Evolutionary conservation across 2,329 filamentous ascomycete genomes (phyloP).

Genomic region (Microsporum ferrugineum): DNA sequence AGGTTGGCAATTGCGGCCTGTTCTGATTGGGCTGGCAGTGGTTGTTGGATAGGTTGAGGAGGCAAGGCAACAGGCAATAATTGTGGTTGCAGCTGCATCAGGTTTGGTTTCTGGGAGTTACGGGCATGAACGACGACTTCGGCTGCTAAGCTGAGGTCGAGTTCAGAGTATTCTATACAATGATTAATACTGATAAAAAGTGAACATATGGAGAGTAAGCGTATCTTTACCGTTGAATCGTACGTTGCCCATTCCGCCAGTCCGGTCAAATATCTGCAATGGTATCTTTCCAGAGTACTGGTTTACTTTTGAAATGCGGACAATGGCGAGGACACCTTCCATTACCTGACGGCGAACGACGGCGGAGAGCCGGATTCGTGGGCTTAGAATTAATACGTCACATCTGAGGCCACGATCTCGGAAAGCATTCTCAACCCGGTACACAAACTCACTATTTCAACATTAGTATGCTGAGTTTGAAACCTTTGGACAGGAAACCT

Average conservation of each 20-base stretch:
- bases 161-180: slow-evolving; percentile 60
- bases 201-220: slow-evolving; percentile 6
- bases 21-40: slow-evolving; percentile 17
- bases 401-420: slow-evolving; percentile 58
- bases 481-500: slow-evolving; percentile 15
- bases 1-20: slow-evolving; percentile 50
- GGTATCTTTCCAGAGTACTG: slow-evolving; percentile 64
- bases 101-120: slow-evolving; percentile 25
- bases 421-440: slow-evolving; percentile 70
- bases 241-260: slow-evolving; percentile 59
- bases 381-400: slow-evolving; percentile 68
- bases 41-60: not conserved
- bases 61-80: slow-evolving; percentile 16
- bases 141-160: slow-evolving; percentile 66
- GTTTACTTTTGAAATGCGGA: slow-evolving; percentile 59
- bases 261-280: slow-evolving; percentile 75
- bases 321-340: slow-evolving; percentile 78
- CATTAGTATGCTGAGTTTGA: not conserved
- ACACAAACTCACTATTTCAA: slow-evolving; percentile 56
- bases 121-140: slow-evolving; percentile 61
- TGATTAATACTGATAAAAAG: slow-evolving; percentile 15
- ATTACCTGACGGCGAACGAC: slow-evolving; percentile 77
- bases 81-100: slow-evolving; percentile 21
- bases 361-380: slow-evolving; percentile 61
- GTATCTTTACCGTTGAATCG: slow-evolving; percentile 54